Conservation (phyloP, 805 yeast species). For the Wickerhamiella allomyrinae region DNA sequence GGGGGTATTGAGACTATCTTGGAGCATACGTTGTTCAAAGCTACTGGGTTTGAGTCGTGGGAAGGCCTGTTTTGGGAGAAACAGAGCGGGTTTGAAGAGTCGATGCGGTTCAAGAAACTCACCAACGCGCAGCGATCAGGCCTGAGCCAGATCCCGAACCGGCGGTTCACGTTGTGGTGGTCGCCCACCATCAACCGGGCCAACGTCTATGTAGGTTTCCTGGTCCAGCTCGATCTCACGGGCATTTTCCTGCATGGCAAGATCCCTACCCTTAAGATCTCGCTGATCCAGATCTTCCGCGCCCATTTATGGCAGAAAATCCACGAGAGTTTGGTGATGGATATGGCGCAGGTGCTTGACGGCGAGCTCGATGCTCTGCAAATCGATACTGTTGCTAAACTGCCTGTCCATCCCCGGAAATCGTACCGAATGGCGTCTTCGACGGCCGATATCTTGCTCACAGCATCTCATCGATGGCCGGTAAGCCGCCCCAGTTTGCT, state of each 20-base stretch:
- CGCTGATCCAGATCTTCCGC: slow-evolving; percentile 87
- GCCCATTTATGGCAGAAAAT: slow-evolving; percentile 99
- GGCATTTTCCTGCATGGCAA: slow-evolving; percentile 97
- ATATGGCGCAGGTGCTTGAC: slow-evolving; percentile 82
- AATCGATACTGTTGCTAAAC: slow-evolving; percentile 75
- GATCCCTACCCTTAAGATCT: slow-evolving; percentile 90
- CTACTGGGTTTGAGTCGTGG: slow-evolving; percentile 97
- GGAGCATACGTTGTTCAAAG: slow-evolving; percentile 89
- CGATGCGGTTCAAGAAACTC: slow-evolving; percentile 82
- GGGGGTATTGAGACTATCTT: slow-evolving; percentile 95
- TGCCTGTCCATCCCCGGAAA: slow-evolving; percentile 90
- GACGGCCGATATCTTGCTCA: slow-evolving; percentile 74
- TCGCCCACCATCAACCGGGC: slow-evolving; percentile 97
- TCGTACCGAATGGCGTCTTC: slow-evolving; percentile 96
- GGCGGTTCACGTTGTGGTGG: slow-evolving; percentile 98
- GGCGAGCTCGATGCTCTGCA: slow-evolving; percentile 70
- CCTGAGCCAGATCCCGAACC: slow-evolving; percentile 89
- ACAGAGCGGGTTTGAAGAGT: slow-evolving; percentile 93
- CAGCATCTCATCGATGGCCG: slow-evolving; percentile 68
- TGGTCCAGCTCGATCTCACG: slow-evolving; percentile 89
- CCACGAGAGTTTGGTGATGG: slow-evolving; percentile 89
- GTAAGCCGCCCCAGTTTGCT: slow-evolving; percentile 63
- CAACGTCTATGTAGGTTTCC: slow-evolving; percentile 92
- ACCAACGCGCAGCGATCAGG: slow-evolving; percentile 98
- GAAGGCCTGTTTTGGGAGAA: slow-evolving; percentile 98